Conservation (phyloP, 2,329 filamentous ascomycete species). For the Leptographium flavum region DNA sequence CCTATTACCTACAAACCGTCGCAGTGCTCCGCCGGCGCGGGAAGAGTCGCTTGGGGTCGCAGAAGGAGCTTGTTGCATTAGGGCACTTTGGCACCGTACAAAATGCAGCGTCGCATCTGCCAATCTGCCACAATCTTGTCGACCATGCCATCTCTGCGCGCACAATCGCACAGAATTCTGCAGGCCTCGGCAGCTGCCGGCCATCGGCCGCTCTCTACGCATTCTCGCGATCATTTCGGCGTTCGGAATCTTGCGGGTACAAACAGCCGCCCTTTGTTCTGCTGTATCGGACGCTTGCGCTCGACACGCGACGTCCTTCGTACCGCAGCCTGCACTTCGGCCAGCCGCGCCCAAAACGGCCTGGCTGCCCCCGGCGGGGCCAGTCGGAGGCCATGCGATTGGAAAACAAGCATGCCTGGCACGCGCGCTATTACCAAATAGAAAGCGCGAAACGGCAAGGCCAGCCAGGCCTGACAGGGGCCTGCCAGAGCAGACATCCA, state of each 20-base stretch:
- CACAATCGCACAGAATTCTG: background rate
- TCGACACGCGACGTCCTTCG: too few relatives aligned
- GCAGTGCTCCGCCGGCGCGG: background rate
- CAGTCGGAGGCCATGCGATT: slow-evolving; percentile 1
- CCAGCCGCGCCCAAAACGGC: background rate
- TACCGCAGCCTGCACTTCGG: too few relatives aligned
- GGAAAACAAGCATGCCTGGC: background rate
- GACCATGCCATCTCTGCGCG: background rate
- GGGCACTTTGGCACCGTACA: too few relatives aligned
- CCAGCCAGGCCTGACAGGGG: background rate
- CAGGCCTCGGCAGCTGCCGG: too few relatives aligned
- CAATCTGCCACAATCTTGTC: too few relatives aligned
- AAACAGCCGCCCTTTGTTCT: background rate
- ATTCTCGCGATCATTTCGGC: too few relatives aligned
- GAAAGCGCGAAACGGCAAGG: background rate
- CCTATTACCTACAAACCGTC: background rate
- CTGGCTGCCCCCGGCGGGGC: background rate
- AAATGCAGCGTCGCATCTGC: too few relatives aligned
- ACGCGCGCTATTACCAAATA: slow-evolving; percentile 24
- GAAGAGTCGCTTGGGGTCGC: background rate
- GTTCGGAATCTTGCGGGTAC: slow-evolving; percentile 3
- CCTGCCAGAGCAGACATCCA: background rate
- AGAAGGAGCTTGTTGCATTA: too few relatives aligned
- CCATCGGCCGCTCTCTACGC: too few relatives aligned
- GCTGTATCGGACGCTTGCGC: too few relatives aligned